A percentile compares a stretch with the other conserved stretches of the same genome.
These are phyloP conservation scores for Phellopilus nigrolimitatus DNA, from an alignment of 1,284 basidiomycete species.

Conservation along the genomic window DNA sequence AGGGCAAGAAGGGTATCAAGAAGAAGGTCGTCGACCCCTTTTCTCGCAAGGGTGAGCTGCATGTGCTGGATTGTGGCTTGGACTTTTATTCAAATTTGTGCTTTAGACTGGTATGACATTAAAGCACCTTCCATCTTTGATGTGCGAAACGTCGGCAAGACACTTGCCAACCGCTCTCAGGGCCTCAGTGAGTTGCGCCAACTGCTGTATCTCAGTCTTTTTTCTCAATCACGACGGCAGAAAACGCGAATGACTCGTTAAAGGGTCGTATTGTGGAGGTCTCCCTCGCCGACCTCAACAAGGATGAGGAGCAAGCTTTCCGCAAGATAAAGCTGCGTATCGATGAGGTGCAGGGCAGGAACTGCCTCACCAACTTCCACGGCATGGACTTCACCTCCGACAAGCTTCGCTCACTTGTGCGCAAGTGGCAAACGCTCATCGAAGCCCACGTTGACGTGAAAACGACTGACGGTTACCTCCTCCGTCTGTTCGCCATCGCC, in stretches of 20 bases:
- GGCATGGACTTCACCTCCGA: slow-evolving; percentile 99
- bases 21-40: slow-evolving; percentile 99
- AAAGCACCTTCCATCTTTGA: slow-evolving; percentile 99
- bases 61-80: slow-evolving; percentile 10
- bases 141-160: slow-evolving; percentile 96
- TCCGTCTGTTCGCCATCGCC: slow-evolving; percentile 98
- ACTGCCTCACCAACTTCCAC: slow-evolving; percentile 99
- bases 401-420: slow-evolving; percentile 99
- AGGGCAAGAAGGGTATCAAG: slow-evolving; percentile 99
- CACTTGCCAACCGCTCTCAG: slow-evolving; percentile 96
- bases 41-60: slow-evolving; percentile 85
- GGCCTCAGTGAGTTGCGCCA: slow-evolving; percentile 79
- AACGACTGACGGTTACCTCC: slow-evolving; percentile 98
- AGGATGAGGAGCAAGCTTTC: slow-evolving; percentile 99
- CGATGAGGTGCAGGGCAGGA: slow-evolving; percentile 98
- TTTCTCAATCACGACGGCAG: slow-evolving; percentile 38
- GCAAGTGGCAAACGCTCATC: slow-evolving; percentile 99
- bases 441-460: slow-evolving; percentile 99
- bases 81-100: slow-evolving; percentile 2
- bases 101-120: slow-evolving; percentile 96
- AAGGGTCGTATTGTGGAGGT: slow-evolving; percentile 97
- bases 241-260: slow-evolving; percentile 98
- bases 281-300: slow-evolving; percentile 97
- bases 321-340: slow-evolving; percentile 99
- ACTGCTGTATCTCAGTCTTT: neutral